Base-by-base conservation (phyloP, 495 filamentous ascomycete species). In the Melanomma pulvis-pyrius region DNA sequence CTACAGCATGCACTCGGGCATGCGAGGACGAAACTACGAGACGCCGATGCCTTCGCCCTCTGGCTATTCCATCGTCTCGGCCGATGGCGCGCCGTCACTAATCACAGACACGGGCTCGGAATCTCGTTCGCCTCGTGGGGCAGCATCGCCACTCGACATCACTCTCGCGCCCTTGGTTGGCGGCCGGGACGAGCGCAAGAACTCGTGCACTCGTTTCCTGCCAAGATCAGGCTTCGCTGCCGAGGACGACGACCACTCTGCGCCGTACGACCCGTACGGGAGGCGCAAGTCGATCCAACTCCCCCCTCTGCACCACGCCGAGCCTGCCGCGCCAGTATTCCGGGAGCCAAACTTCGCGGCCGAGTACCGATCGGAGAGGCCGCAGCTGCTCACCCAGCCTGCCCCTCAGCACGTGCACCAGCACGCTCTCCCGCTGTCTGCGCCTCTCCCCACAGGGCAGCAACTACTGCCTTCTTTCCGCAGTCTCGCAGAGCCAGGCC, bases 51-150 rank as follows among this genome's bases (percentile, higher is more conserved):
- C 87, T 13, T 92, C 90, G 17, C 89, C 90, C 1, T 75, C 76
- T n/a, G 80, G 65, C 82, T 87, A 89, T 51, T 75, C 83, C 71
- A 77, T 84, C 41, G 82, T 84, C 39, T 88, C 83, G 2, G 74
- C 83, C 21, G 86, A 88, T n/a, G 85, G 78, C 29, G 81, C 88
- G 1, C 89, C 88, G 26, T 91, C 88, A 2, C 82, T 92, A 67
- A 79, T 90, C 28, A 92, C 89, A 1, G 89, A 92, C 72, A 82
- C 81, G 62, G 83, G 86, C 69, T 90, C 87, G 0, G 79, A 83
- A n/a, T 85, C 63, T 68, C 81, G 72, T 36, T 78, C 76, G 53
- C 71, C 71, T 48, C 70, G 71, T 52, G 65, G 69, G 22, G 70
- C 67, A 24, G 48, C 68, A 7, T 76, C 71, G 30, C 72, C 69